Evolutionary conservation across 202 grass and related monocot genomes (phyloP).

Genomic region (Cymbopogon flexuosus): DNA sequence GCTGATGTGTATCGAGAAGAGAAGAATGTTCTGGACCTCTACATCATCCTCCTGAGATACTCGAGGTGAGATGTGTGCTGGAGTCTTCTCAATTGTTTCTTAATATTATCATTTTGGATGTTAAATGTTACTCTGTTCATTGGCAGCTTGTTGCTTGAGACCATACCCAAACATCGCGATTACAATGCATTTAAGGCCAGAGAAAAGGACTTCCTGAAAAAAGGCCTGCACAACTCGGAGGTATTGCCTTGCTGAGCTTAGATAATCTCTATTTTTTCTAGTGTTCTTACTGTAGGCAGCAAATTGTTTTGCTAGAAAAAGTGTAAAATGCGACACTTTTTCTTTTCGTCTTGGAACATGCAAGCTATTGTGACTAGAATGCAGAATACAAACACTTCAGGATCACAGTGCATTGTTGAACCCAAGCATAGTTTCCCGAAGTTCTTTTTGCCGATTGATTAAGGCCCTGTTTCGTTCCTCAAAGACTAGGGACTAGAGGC

Average conservation of each 20-base stretch:
- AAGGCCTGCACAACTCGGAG: slow-evolving; percentile 45
- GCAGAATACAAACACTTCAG: neutral
- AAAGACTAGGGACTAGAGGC: no score
- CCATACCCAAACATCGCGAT: slow-evolving; percentile 80
- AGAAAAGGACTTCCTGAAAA: slow-evolving; percentile 55
- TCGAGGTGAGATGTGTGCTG: slow-evolving; percentile 50
- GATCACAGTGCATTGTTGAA: neutral
- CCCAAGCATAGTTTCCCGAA: neutral
- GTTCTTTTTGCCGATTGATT: neutral
- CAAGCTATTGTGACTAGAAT: neutral
- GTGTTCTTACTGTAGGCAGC: slow-evolving; percentile 15
- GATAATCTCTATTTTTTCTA: neutral
- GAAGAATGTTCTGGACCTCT: slow-evolving; percentile 82
- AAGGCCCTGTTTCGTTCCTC: neutral
- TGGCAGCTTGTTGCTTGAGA: slow-evolving; percentile 79
- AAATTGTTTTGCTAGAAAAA: neutral
- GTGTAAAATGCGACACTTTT: neutral
- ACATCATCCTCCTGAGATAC: slow-evolving; percentile 88
- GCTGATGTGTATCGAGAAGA: slow-evolving; percentile 81
- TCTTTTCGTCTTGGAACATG: neutral
- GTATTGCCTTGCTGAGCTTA: slow-evolving; percentile 26
- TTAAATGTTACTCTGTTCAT: slow-evolving; percentile 32
- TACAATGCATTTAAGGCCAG: slow-evolving; percentile 56
- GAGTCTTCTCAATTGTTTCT: slow-evolving; percentile 18
- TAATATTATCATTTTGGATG: neutral